Percentiles rank a stretch among this genome's conserved stretches.
These are phyloP conservation scores for Calonectria naviculata DNA, from an alignment of 2,329 filamentous ascomycete genomes.

Conservation along the genomic window DNA sequence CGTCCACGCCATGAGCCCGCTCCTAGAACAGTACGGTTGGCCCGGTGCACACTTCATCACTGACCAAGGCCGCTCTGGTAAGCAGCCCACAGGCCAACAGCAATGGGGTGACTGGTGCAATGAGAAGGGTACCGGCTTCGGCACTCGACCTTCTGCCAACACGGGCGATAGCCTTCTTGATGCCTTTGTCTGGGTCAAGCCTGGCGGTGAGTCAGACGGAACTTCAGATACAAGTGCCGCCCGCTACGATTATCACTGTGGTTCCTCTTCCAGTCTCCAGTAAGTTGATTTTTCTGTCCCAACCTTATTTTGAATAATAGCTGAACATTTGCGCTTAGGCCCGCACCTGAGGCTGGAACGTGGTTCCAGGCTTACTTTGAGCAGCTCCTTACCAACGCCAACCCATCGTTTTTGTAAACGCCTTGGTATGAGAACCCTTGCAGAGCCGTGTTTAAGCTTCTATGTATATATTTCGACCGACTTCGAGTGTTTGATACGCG, in stretches of 20 bases:
- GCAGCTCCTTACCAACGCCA: slow-evolving; percentile 66
- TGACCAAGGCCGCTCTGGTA: slow-evolving; percentile 63
- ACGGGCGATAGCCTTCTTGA: slow-evolving; percentile 70
- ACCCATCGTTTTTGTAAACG: slow-evolving; percentile 57
- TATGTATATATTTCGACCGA: not conserved
- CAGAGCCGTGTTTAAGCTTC: not conserved
- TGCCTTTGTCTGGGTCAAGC: slow-evolving; percentile 79
- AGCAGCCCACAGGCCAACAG: slow-evolving; percentile 70
- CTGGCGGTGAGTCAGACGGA: slow-evolving; percentile 68
- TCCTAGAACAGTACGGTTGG: slow-evolving; percentile 62
- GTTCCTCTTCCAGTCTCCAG: slow-evolving; percentile 60
- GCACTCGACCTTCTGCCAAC: slow-evolving; percentile 70
- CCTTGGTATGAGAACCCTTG: too few species aligned
- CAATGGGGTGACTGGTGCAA: slow-evolving; percentile 78
- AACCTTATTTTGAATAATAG: not conserved
- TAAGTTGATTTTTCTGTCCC: slow-evolving; percentile 8
- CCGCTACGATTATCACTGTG: slow-evolving; percentile 57
- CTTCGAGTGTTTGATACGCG: not conserved
- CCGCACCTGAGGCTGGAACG: slow-evolving; percentile 75
- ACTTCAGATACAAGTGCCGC: slow-evolving; percentile 59
- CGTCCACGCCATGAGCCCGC: slow-evolving; percentile 71
- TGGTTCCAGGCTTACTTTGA: slow-evolving; percentile 75
- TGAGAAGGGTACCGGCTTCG: slow-evolving; percentile 71
- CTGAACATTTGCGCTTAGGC: slow-evolving; percentile 45
- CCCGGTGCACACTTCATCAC: slow-evolving; percentile 58